Evolutionary conservation across 2,329 filamentous ascomycete genomes (phyloP).

Genomic region (Ceratocystis papillata): DNA sequence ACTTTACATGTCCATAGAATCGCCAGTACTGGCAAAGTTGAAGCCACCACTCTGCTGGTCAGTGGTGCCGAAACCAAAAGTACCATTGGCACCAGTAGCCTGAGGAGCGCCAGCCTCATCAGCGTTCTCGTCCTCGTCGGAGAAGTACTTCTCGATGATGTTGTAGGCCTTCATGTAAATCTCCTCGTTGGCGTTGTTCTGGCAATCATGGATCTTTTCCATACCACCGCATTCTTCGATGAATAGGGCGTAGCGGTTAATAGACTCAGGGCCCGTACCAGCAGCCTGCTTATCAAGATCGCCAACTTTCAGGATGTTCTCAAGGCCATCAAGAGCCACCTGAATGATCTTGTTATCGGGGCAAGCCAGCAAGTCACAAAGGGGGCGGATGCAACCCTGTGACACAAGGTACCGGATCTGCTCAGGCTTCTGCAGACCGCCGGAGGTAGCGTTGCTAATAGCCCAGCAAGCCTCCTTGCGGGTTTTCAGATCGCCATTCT

Average conservation of each 20-base stretch:
- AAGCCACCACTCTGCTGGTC: conserved; percentile 66
- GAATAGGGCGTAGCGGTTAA: conserved; percentile 95
- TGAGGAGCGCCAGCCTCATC: conserved; percentile 63
- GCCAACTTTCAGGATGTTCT: conserved; percentile 99
- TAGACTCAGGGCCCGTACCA: conserved; percentile 60
- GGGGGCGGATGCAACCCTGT: conserved; percentile 91
- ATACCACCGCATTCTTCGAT: conserved; percentile 98
- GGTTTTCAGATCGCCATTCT: conserved; percentile 97
- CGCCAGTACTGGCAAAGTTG: conserved; percentile 72
- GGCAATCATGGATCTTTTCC: conserved; percentile 99
- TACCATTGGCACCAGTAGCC: conserved; percentile 55
- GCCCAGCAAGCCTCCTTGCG: conserved; percentile 99
- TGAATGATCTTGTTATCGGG: conserved; percentile 99
- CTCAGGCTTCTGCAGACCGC: conserved; percentile 94
- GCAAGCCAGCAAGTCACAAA: conserved; percentile 89
- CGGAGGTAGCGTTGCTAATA: conserved; percentile 95
- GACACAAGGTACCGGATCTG: conserved; percentile 92
- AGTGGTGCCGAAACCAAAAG: conserved; percentile 68
- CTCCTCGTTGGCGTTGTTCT: conserved; percentile 99
- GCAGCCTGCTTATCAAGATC: conserved; percentile 94
- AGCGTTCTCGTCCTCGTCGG: conserved; percentile 90
- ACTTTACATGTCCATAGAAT: conserved; percentile 55
- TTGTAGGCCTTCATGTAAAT: conserved; percentile 99
- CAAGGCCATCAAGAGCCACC: conserved; percentile 89
- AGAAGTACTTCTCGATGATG: conserved; percentile 99